Percentiles rank a stretch among this genome's conserved stretches.
Conservation (phyloP, 2,329 filamentous ascomycete genomes). For the Fusarium sp. region DNA sequence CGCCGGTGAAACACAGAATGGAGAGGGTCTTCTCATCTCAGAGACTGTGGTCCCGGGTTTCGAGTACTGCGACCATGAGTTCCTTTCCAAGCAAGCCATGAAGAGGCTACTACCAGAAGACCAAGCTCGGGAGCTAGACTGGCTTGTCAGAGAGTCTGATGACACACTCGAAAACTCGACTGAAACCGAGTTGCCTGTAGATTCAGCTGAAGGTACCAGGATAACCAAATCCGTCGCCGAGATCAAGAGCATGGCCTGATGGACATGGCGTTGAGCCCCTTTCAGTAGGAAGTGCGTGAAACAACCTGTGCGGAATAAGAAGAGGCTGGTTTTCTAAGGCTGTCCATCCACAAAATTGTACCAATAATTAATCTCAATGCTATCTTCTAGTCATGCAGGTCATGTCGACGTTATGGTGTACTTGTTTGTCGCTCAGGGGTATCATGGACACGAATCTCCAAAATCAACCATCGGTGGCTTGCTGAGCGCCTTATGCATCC, state of each 20-base stretch:
- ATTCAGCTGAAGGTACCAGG: neutral
- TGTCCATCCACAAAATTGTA: neutral
- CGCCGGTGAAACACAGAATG: slow-evolving; percentile 42
- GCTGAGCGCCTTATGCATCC: slow-evolving; percentile 10
- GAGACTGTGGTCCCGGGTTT: slow-evolving; percentile 78
- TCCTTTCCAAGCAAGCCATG: slow-evolving; percentile 65
- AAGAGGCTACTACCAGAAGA: slow-evolving; percentile 63
- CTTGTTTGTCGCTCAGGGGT: slow-evolving; percentile 35
- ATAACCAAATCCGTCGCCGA: neutral
- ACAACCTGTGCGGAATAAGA: neutral
- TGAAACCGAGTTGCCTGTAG: neutral
- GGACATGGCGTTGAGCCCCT: neutral
- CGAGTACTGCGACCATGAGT: slow-evolving; percentile 75
- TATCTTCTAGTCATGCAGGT: slow-evolving; percentile 38
- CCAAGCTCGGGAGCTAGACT: slow-evolving; percentile 60
- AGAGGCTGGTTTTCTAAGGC: neutral
- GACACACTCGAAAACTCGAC: neutral
- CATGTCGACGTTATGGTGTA: slow-evolving; percentile 37
- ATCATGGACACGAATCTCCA: slow-evolving; percentile 37
- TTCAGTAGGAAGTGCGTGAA: neutral
- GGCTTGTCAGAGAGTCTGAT: slow-evolving; percentile 52
- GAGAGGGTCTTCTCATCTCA: slow-evolving; percentile 69
- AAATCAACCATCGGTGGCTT: slow-evolving; percentile 17
- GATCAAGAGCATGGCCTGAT: neutral
- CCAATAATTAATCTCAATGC: slow-evolving; percentile 12